Conservation (phyloP, 75 land plant species). For the Picea sitchensis region DNA sequence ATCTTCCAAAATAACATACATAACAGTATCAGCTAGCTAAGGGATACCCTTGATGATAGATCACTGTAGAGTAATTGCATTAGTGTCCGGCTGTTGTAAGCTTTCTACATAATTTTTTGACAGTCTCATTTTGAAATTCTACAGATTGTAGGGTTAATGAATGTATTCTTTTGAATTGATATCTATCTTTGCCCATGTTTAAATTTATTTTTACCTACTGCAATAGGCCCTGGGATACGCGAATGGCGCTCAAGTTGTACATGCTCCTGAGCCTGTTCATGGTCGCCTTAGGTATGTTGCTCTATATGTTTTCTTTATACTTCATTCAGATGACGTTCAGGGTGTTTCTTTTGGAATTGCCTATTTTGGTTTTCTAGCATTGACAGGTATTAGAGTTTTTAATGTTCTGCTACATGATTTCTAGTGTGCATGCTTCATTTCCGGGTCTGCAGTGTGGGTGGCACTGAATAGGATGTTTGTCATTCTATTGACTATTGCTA, state of each 20-base stretch:
- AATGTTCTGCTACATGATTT: not conserved
- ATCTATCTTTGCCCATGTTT: not conserved
- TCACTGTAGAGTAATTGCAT: too few relatives aligned
- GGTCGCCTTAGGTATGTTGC: conserved; percentile 83
- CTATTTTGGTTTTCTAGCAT: not conserved
- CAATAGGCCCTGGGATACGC: conserved; percentile 84
- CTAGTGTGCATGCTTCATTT: not conserved
- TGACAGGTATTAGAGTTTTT: not conserved
- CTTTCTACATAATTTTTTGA: not conserved
- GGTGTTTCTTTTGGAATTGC: not conserved
- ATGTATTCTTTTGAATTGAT: not conserved
- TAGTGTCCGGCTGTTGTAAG: not conserved
- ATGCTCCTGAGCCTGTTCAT: conserved; percentile 93
- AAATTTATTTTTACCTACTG: not conserved
- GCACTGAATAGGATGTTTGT: not conserved
- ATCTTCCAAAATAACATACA: too few relatives aligned
- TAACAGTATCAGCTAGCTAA: too few relatives aligned
- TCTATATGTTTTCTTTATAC: not conserved
- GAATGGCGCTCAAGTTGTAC: conserved; percentile 85
- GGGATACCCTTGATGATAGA: too few relatives aligned
- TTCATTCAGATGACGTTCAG: not conserved
- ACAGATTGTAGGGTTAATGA: not conserved
- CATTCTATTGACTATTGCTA: not conserved
- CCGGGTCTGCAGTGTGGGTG: not conserved
- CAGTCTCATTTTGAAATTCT: not conserved